Conservation (phyloP, 225 moss, liverwort and hornwort genomes). For the Marchantia paleacea region DNA sequence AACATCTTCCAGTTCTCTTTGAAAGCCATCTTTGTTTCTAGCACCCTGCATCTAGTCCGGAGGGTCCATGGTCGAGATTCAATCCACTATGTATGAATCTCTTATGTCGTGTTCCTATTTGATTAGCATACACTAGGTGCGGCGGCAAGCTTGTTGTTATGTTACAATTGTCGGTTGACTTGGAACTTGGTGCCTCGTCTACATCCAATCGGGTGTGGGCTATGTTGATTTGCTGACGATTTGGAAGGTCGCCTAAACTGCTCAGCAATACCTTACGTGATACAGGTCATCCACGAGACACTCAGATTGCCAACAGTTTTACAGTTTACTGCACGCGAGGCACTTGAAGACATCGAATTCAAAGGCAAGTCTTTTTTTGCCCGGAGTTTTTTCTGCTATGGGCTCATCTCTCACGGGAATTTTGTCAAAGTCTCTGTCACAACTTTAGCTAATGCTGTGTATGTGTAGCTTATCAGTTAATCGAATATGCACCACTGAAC, state of each 20-base stretch:
- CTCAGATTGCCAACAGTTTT: slow-evolving; percentile 41
- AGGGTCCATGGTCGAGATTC: too few species aligned
- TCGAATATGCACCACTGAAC: not conserved
- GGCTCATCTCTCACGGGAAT: not conserved
- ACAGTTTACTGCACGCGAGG: slow-evolving; percentile 34
- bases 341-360: slow-evolving; percentile 37
- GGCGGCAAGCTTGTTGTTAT: not conserved
- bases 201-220: not conserved
- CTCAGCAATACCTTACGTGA: not conserved
- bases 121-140: too few species aligned
- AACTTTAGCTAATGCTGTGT: too few species aligned
- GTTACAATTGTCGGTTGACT: not conserved
- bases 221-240: not conserved
- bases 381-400: not conserved
- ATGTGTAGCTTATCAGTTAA: too few species aligned
- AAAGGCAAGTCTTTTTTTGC: slow-evolving; percentile 32
- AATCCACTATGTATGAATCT: too few species aligned
- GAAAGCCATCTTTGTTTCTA: too few species aligned
- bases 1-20: too few species aligned
- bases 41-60: too few species aligned
- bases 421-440: too few species aligned
- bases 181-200: not conserved
- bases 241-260: not conserved
- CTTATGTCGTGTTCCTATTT: too few species aligned
- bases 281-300: slow-evolving; percentile 48